phyloP scores from a whole-genome alignment of 768 basidiomycete genomes.

The Clathrus columnatus region DNA sequence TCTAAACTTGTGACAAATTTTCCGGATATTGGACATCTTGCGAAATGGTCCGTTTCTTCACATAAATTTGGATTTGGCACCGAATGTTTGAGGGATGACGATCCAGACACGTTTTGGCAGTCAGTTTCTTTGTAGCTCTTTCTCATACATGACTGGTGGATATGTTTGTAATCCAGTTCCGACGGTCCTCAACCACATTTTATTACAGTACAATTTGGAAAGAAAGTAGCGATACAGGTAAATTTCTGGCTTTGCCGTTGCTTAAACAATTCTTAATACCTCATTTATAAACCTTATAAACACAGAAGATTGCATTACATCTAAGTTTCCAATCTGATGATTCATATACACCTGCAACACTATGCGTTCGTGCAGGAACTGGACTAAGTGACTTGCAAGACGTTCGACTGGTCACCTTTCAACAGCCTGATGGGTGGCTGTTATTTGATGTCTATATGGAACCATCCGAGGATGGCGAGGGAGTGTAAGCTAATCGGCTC shows the following conservation, averaged over 20 bases:
- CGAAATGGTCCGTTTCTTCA: conserved; percentile 93
- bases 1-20: conserved; percentile 1
- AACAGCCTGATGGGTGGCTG: conserved; percentile 93
- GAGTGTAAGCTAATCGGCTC: conserved; percentile 44
- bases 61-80: conserved; percentile 96
- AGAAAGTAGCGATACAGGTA: conserved; percentile 84
- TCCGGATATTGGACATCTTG: conserved; percentile 80
- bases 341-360: conserved; percentile 91
- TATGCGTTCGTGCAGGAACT: conserved; percentile 88
- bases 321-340: conserved; percentile 82
- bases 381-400: conserved; percentile 89
- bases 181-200: conserved; percentile 98
- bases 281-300: too few relatives aligned
- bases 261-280: neutral
- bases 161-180: conserved; percentile 36
- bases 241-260: conserved; percentile 9
- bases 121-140: conserved; percentile 33
- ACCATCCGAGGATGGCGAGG: conserved; percentile 68
- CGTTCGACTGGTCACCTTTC: conserved; percentile 72
- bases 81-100: conserved; percentile 81
- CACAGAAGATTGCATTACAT: conserved; percentile 78
- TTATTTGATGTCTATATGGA: conserved; percentile 79
- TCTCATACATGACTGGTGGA: neutral
- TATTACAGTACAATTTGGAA: conserved; percentile 88
- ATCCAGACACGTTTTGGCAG: conserved; percentile 98